phyloP scores from a whole-genome alignment of 192 early-diverging fungal genomes.

The Pilobolus umbonatus region DNA sequence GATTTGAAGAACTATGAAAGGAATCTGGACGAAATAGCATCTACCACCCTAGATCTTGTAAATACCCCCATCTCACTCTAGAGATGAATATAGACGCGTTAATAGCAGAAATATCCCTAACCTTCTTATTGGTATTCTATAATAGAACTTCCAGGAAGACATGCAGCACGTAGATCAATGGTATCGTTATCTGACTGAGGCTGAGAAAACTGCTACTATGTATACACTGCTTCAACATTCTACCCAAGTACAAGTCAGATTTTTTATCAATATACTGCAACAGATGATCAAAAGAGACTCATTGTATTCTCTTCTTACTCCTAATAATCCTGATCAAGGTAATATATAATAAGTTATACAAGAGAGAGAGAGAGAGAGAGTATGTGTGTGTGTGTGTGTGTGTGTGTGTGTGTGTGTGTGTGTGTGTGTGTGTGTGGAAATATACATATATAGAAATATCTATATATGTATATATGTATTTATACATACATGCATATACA shows the following conservation, averaged over 20 bases:
- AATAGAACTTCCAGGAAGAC: constrained; percentile 89
- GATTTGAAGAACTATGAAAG: constrained; percentile 89
- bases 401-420: not conserved
- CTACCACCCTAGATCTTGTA: constrained; percentile 65
- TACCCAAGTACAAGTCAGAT: constrained; percentile 87
- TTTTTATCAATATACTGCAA: constrained; percentile 91
- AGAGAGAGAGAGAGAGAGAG: too few relatives aligned
- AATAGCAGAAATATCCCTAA: too few relatives aligned
- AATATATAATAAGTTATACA: constrained; percentile 9
- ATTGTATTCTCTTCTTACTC: constrained; percentile 50
- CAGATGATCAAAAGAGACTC: constrained; percentile 90
- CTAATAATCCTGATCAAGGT: constrained; percentile 49
- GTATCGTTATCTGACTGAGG: constrained; percentile 87
- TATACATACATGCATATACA: too few relatives aligned
- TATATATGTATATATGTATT: too few relatives aligned
- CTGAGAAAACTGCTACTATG: constrained; percentile 87
- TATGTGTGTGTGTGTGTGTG: not conserved
- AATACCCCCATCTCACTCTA: not conserved
- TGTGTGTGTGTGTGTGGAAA: not conserved
- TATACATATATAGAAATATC: constrained; percentile 2
- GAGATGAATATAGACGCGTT: too few relatives aligned
- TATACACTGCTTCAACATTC: constrained; percentile 90
- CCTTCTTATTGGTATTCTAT: too few relatives aligned
- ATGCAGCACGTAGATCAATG: constrained; percentile 93
- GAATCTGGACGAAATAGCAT: constrained; percentile 92